Evolutionary conservation across 1,284 basidiomycete species (phyloP), one percentile per base, ranked within the genome.

Genomic region (Moesziomyces globuligerus): DNA sequence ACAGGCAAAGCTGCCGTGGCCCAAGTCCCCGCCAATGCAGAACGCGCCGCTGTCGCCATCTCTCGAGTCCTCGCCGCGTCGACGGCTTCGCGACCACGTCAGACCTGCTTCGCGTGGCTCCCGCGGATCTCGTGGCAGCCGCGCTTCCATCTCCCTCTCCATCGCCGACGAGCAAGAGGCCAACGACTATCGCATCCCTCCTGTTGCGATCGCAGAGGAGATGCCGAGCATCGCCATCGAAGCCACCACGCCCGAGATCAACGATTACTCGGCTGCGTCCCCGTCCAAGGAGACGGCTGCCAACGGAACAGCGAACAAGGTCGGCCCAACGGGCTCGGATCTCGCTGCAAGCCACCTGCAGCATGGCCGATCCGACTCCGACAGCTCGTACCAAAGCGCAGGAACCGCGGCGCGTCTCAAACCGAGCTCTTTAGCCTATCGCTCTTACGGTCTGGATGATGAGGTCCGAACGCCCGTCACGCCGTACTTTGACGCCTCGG

Each of bases 401-500:
- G 40, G 38, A 3, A 48, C 58, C 1, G 44, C 39, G 9, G 48
- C 49, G 10, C 48, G 57, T 8, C 21, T 67, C 17, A 65, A 53
- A n/a, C 36, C 62, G 7, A 40, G 34, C 18, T 23, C 21, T 2
- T 8, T 44, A 37, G 29, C 40, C 29, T 36, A 38, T 13, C 48
- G 50, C 24, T 41, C 53, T 0, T 41, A 55, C 23, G 62, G 69
- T 1, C 36, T 72, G 34, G 66, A 76, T 1, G 76, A 76, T 36
- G 74, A 70, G 25, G 37, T 69, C 2, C 43, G 50, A 21, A 72
- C 74, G 7, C 74, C 76, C 0, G 23, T 59, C 6, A 78, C 76
- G 37, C 70, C 73, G 1, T 75, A 66, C 70, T 78, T 78, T 54
- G 76, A 78, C 43, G 70, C 66, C 28, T 23, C 32, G 37, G 68